phyloP scores from a whole-genome alignment of 2,329 filamentous ascomycete genomes.

The Claviceps capensis region DNA sequence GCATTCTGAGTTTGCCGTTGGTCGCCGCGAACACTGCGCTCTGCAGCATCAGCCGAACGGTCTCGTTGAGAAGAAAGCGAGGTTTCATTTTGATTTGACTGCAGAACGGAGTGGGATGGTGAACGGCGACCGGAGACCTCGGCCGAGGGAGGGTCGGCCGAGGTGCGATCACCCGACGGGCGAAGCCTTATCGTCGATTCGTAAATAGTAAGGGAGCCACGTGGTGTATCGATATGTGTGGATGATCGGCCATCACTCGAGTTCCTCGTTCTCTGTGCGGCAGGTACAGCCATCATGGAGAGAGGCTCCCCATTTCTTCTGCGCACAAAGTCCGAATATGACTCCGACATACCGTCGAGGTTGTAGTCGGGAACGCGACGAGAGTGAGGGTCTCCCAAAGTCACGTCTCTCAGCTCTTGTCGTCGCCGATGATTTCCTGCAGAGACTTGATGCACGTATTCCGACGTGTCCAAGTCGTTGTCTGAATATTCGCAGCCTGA shows the following conservation, averaged over 20 bases:
- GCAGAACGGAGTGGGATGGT: background rate
- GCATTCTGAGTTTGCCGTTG: background rate
- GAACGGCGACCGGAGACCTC: background rate
- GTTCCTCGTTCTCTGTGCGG: background rate
- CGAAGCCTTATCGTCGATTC: slow-evolving; percentile 2
- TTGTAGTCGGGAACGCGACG: slow-evolving; percentile 10
- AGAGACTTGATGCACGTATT: slow-evolving; percentile 20
- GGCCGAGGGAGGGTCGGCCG: background rate
- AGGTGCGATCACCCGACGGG: background rate
- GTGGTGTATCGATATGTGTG: slow-evolving; percentile 1
- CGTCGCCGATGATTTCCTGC: slow-evolving; percentile 7
- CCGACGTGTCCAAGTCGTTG: slow-evolving; percentile 38
- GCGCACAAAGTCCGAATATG: background rate
- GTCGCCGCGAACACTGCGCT: background rate
- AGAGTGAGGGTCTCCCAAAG: background rate
- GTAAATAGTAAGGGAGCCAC: slow-evolving; percentile 3
- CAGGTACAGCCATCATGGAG: background rate
- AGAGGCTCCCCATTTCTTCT: background rate
- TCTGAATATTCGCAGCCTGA: slow-evolving; percentile 43
- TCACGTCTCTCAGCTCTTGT: background rate
- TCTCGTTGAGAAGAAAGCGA: background rate
- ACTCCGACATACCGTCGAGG: slow-evolving; percentile 8
- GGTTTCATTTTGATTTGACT: background rate
- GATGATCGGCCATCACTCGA: background rate
- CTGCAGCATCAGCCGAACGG: background rate